phyloP scores from a whole-genome alignment of 2,329 filamentous ascomycete species.

The Beauveria sp. region DNA sequence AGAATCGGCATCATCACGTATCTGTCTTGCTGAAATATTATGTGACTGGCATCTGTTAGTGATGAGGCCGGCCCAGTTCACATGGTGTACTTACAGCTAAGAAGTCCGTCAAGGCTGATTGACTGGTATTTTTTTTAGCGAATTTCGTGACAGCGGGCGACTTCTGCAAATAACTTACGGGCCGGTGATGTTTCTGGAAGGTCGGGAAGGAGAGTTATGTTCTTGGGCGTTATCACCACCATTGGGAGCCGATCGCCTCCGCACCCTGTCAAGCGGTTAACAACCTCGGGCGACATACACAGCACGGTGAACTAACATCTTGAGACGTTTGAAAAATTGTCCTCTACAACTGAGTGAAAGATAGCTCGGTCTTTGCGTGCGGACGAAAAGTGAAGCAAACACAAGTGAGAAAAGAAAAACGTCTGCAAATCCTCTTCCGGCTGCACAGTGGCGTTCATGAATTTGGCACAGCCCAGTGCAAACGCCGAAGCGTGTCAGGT shows the following conservation, averaged over 20 bases:
- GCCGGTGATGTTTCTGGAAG: slow-evolving; percentile 28
- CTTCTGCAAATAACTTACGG: slow-evolving; percentile 24
- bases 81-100: slow-evolving; percentile 32
- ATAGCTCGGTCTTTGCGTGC: not conserved
- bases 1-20: slow-evolving; percentile 40
- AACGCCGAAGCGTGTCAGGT: slow-evolving; percentile 9
- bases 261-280: slow-evolving; percentile 13
- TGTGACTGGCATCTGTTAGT: slow-evolving; percentile 44
- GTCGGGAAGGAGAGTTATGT: slow-evolving; percentile 15
- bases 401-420: not conserved
- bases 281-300: not conserved
- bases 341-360: not conserved
- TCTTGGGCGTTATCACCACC: not conserved
- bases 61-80: not conserved
- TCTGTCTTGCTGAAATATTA: slow-evolving; percentile 59
- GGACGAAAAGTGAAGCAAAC: not conserved
- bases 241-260: slow-evolving; percentile 11
- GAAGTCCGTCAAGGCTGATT: slow-evolving; percentile 48
- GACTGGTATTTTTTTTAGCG: slow-evolving; percentile 20
- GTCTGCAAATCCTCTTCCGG: not conserved
- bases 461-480: slow-evolving; percentile 15
- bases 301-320: slow-evolving; percentile 5
- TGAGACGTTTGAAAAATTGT: not conserved
- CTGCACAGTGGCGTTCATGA: slow-evolving; percentile 6
- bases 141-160: slow-evolving; percentile 10